phyloP scores from a whole-genome alignment of 2,329 filamentous ascomycete genomes.

The Sclerotinia sclerotiorum region DNA sequence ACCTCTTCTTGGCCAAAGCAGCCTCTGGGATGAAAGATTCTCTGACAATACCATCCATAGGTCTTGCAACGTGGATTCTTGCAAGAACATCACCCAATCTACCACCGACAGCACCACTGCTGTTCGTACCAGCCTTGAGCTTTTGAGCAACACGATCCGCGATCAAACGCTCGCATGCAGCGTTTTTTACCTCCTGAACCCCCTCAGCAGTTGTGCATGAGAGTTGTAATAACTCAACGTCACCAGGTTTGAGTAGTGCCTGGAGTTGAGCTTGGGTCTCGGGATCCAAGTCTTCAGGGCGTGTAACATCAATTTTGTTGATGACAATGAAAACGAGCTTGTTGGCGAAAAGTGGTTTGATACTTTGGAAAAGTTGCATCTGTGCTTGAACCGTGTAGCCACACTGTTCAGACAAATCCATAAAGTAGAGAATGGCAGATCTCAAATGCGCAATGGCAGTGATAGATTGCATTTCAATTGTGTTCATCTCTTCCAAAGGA shows the following conservation, averaged over 20 bases:
- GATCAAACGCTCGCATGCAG: constrained; percentile 87
- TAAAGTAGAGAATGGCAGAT: constrained; percentile 95
- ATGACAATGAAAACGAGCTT: constrained; percentile 95
- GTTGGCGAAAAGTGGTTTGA: constrained; percentile 95
- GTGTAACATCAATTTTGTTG: constrained; percentile 96
- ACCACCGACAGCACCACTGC: constrained; percentile 71
- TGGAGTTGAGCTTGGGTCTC: constrained; percentile 78
- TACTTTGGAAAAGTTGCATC: constrained; percentile 92
- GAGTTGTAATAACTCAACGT: constrained; percentile 89
- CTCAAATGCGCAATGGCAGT: constrained; percentile 96
- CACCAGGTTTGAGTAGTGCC: constrained; percentile 76
- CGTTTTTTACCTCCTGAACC: constrained; percentile 92
- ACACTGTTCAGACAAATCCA: constrained; percentile 96
- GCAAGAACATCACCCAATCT: constrained; percentile 87
- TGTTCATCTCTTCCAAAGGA: constrained; percentile 98
- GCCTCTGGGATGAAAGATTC: constrained; percentile 89
- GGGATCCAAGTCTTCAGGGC: constrained; percentile 80
- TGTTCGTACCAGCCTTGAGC: constrained; percentile 84
- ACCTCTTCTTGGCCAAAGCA: constrained; percentile 78
- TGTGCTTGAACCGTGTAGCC: constrained; percentile 92
- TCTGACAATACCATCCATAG: constrained; percentile 74
- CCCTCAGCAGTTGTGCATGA: constrained; percentile 95
- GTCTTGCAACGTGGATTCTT: constrained; percentile 95
- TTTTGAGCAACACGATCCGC: constrained; percentile 94
- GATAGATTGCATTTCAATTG: constrained; percentile 98